Evolutionary conservation across 2,329 filamentous ascomycete species (phyloP).

Genomic region (Colletotrichum musicola): DNA sequence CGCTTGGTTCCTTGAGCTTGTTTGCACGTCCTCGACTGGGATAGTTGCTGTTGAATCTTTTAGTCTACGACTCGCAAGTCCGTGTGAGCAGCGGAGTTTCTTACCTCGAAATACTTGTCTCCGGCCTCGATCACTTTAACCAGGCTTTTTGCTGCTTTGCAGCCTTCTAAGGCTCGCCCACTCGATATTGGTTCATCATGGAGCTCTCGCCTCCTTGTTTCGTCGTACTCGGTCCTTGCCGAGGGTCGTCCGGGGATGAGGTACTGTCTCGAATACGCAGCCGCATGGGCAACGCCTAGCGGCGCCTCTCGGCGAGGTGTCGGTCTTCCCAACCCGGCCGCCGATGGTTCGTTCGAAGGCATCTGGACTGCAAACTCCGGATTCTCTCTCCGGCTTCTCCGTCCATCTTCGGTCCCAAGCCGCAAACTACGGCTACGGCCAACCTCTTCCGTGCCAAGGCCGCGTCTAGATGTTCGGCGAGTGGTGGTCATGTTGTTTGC

Average conservation of each 20-base stretch:
- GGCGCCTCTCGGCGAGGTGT: conserved; percentile 8
- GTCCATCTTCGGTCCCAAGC: not conserved
- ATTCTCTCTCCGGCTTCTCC: not conserved
- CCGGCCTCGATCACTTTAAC: conserved; percentile 5
- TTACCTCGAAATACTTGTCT: conserved; percentile 21
- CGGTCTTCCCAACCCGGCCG: not conserved
- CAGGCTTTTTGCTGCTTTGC: conserved; percentile 11
- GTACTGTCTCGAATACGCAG: too few species aligned
- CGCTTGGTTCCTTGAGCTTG: conserved; percentile 1
- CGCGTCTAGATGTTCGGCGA: not conserved
- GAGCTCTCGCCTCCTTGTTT: too few species aligned
- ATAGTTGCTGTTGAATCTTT: conserved; percentile 1
- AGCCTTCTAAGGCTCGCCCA: not conserved
- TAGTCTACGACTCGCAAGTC: not conserved
- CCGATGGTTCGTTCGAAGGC: not conserved
- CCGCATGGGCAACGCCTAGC: too few species aligned
- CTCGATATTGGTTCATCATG: not conserved
- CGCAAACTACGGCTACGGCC: not conserved
- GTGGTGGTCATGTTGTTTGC: not conserved
- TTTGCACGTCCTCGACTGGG: conserved; percentile 8
- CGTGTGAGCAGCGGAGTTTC: not conserved
- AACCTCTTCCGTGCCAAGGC: not conserved
- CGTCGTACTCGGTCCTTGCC: too few species aligned
- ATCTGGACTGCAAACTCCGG: not conserved
- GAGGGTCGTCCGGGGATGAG: too few species aligned